Percentiles rank a stretch among this genome's conserved stretches.
Conservation (phyloP, 2,329 filamentous ascomycete species). For the Knufia petricola region DNA sequence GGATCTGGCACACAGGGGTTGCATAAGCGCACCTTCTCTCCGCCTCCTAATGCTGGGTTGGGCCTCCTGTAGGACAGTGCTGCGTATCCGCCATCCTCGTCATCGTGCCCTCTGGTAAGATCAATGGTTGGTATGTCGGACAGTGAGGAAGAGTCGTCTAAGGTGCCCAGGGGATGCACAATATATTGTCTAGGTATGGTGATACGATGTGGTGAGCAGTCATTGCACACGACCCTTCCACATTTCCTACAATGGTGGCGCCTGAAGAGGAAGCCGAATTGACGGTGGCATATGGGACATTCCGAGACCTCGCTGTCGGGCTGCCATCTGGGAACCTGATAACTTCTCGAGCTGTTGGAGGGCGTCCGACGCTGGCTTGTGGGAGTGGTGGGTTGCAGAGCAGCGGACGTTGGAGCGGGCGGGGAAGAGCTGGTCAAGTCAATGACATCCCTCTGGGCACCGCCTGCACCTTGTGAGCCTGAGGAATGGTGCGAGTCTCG, state of each 20-base stretch:
- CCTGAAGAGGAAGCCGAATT: constrained; percentile 75
- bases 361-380: constrained; percentile 10
- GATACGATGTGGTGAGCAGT: constrained; percentile 88
- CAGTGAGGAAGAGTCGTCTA: constrained; percentile 27
- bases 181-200: constrained; percentile 91
- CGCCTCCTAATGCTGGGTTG: constrained; percentile 50
- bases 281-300: constrained; percentile 73
- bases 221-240: constrained; percentile 78
- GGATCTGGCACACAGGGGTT: constrained; percentile 66
- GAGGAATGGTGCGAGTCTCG: constrained; percentile 24
- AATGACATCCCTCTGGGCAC: constrained; percentile 16
- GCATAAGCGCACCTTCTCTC: constrained; percentile 60
- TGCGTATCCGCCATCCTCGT: constrained; percentile 5
- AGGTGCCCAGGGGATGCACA: constrained; percentile 58
- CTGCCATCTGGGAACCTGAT: constrained; percentile 71
- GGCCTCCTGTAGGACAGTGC: constrained; percentile 15
- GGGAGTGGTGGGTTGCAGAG: constrained; percentile 11
- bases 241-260: constrained; percentile 98
- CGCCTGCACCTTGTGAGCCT: constrained; percentile 12
- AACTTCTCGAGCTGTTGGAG: constrained; percentile 29
- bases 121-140: constrained; percentile 35
- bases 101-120: constrained; percentile 34
- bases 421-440: constrained; percentile 23
- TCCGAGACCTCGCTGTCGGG: constrained; percentile 71
- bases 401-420: constrained; percentile 18